Base-by-base conservation (phyloP, 768 basidiomycete species). In the Russula sp. region DNA sequence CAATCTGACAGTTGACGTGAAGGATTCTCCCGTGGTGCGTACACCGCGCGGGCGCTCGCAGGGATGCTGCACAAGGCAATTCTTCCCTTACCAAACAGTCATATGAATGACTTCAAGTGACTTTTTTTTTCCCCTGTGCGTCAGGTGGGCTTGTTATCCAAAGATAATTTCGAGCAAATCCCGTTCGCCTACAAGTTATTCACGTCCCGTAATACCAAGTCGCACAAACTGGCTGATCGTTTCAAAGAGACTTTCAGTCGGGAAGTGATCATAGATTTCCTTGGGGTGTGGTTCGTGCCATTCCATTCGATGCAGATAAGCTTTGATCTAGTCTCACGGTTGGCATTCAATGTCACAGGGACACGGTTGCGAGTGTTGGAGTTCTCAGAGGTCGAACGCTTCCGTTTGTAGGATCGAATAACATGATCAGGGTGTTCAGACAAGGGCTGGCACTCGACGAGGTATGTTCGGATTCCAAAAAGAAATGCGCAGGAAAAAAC, bases 391-490 rank as follows among this genome's bases (percentile, higher is more conserved):
- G 78, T 3, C 76, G 79, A 10, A 80, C 75, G 2, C 75, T 91
- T 22, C 90, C 90, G 0, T 92, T 90, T 66, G 83, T 86, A 0
- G 76, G 77, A 53, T 76, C 80, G 14, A 87, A 90, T 68, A 75
- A 72, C 32, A 77, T 77, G 11, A 84, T 92, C 70, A 85, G 78
- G 73, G 80, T 78, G 5, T 90, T 92, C 71, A 78, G 90, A 9
- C 90, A 93, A 56, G 90, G 88, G 0, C 75, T 91, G 25, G 76
- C 90, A 14, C 79, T 93, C 42, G 88, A 92, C 63, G 89, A 91
- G 75, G 87, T 87, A 65, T 57, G 75, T 69, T 7, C 52, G 13
- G n/a, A 22, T 29, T 50, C 25, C 25, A 29, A 14, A 32, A 6
- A 13, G 20, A 52, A 3, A 13, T 5, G 22, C 9, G 14, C 20